Evolutionary conservation across 2,329 filamentous ascomycete species (phyloP).

Genomic region (Harringtonia lauricola): DNA sequence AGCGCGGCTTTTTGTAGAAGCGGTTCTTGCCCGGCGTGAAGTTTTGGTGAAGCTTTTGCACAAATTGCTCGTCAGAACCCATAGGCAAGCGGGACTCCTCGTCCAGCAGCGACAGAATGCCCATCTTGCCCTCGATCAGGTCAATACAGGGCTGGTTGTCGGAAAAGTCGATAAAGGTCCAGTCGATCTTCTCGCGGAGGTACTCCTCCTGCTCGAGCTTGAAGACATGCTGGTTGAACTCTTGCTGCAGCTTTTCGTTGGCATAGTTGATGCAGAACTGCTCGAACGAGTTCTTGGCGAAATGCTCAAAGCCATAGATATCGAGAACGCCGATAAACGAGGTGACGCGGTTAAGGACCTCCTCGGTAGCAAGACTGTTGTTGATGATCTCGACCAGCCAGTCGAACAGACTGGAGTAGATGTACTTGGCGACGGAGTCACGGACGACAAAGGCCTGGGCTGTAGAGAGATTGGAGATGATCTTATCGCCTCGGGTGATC

Average conservation of each 20-base stretch:
- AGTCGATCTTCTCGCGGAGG: constrained; percentile 89
- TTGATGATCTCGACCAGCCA: constrained; percentile 99
- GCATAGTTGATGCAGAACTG: constrained; percentile 99
- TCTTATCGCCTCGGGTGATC: constrained; percentile 92
- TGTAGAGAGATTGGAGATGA: constrained; percentile 87
- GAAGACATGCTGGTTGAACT: constrained; percentile 99
- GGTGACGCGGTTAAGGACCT: constrained; percentile 68
- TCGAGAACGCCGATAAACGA: constrained; percentile 97
- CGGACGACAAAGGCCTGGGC: constrained; percentile 89
- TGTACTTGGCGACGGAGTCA: constrained; percentile 96
- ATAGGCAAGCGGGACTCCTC: constrained; percentile 95
- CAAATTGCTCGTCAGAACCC: constrained; percentile 95
- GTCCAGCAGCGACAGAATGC: constrained; percentile 82
- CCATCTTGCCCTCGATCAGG: constrained; percentile 92
- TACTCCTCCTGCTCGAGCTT: constrained; percentile 99
- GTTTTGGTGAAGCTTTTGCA: constrained; percentile 91
- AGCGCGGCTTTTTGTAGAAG: constrained; percentile 97
- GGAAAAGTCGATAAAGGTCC: constrained; percentile 99
- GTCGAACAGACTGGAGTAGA: constrained; percentile 96
- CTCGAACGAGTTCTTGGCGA: constrained; percentile 98
- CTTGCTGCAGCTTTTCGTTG: constrained; percentile 97
- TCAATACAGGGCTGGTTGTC: constrained; percentile 99
- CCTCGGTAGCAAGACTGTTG: constrained; percentile 74
- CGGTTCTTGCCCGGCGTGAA: constrained; percentile 83
- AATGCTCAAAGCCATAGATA: constrained; percentile 99